Conservation (phyloP, 1,284 basidiomycete genomes). For the Filobasidium uniguttulatum region DNA sequence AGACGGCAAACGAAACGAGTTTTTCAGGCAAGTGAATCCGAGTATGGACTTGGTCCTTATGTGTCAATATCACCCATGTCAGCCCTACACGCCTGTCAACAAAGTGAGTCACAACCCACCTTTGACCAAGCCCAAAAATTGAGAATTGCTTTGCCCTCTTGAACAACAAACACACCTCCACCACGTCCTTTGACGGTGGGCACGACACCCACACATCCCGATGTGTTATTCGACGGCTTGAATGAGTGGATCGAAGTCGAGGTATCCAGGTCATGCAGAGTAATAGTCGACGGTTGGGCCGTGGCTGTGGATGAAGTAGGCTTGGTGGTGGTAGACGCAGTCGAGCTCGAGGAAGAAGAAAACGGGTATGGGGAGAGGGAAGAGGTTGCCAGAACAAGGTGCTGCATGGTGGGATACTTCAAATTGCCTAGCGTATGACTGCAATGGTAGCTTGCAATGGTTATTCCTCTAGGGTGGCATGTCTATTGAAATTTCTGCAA, state of each 20-base stretch:
- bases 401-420: slow-evolving; percentile 22
- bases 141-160: slow-evolving; percentile 36
- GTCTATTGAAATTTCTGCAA: too few species aligned
- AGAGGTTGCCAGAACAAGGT: slow-evolving; percentile 31
- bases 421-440: too few species aligned
- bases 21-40: slow-evolving; percentile 85
- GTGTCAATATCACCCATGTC: too few species aligned
- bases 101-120: slow-evolving; percentile 20
- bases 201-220: slow-evolving; percentile 26
- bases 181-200: slow-evolving; percentile 28
- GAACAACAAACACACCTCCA: slow-evolving; percentile 32
- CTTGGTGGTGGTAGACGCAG: slow-evolving; percentile 17
- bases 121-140: slow-evolving; percentile 40
- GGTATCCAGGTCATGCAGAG: slow-evolving; percentile 35
- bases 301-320: slow-evolving; percentile 29
- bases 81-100: too few species aligned
- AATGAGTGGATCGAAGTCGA: slow-evolving; percentile 33
- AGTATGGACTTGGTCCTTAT: slow-evolving; percentile 73
- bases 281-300: slow-evolving; percentile 29
- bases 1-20: slow-evolving; percentile 61
- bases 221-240: slow-evolving; percentile 30
- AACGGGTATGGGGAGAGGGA: slow-evolving; percentile 21
- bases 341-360: slow-evolving; percentile 7
- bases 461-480: too few species aligned
- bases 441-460: too few species aligned